Evolutionary conservation across 805 yeast species (phyloP).

Genomic region (Myxozyma geophila): DNA sequence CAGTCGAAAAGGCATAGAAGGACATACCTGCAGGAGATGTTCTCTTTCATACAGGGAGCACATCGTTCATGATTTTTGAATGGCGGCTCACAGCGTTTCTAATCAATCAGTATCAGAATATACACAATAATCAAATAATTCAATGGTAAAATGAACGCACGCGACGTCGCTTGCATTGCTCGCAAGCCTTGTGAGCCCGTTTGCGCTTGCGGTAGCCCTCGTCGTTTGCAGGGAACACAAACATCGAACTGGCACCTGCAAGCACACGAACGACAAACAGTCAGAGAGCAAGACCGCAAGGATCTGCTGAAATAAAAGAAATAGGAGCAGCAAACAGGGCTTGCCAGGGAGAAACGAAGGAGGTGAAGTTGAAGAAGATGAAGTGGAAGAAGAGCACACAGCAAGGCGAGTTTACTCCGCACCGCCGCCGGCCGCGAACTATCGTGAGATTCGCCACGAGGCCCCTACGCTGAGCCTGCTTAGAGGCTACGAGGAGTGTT

Average conservation of each 20-base stretch:
- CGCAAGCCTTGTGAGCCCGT: conserved; percentile 51
- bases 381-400: neutral
- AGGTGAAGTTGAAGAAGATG: neutral
- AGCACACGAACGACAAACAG: neutral
- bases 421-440: conserved; percentile 13
- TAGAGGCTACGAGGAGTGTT: no score
- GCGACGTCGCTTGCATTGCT: conserved; percentile 49
- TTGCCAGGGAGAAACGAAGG: neutral
- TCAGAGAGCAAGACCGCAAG: neutral
- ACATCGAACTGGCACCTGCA: conserved; percentile 40
- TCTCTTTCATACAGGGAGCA: conserved; percentile 45
- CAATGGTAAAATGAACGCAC: conserved; percentile 29
- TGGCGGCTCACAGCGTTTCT: conserved; percentile 45
- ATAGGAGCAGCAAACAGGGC: neutral
- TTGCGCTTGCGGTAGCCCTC: conserved; percentile 50
- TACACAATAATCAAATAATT: neutral
- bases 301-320: neutral
- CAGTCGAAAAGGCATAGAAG: neutral
- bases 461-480: neutral
- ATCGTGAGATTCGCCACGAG: conserved; percentile 8
- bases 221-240: conserved; percentile 53
- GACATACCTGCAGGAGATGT: conserved; percentile 41
- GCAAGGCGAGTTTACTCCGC: conserved; percentile 4
- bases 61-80: conserved; percentile 40
- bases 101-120: neutral